Evolutionary conservation across 2,329 filamentous ascomycete species (phyloP), one percentile per base, ranked within the genome.

Genomic region (Neospermospora avenae): DNA sequence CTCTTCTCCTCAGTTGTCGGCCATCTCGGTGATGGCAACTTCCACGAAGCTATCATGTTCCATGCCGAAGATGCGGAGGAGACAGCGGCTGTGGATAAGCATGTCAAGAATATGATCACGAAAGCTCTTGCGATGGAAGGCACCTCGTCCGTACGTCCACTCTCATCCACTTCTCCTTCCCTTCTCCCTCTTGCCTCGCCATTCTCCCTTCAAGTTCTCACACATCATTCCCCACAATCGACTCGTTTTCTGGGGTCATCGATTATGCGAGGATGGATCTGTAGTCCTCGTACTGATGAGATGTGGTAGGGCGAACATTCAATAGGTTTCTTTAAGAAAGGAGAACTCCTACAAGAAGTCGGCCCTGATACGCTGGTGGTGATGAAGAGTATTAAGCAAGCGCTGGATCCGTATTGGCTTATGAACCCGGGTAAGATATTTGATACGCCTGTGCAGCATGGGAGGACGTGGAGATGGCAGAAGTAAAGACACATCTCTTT

Each of bases 1-100:
- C 77, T 96, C 1, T 96, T 96, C 72, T 90, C 91, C 1, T 91
- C 87, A 67, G 89, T 96, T 24, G 79, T 96, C 2, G 93, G 93
- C 6, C 93, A 97, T 70, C 87, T 96, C 57, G 92, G 93, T 8
- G 92, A 96, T 71, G 93, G 92, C 42, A 96, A 96, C 74, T 96
- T 96, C 77, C 92, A 96, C 73, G 87, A 91, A 73, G 90, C 87
- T 70, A 93, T 97, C 74, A 88, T 96, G 77, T 96, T 96, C 73
- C 84, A 93, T 74, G 83, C 84, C n/a, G 80, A 80, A 25, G 80
- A 91, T 60, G 81, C 84, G 4, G 82, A 78, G 18, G 88, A 96
- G 74, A 82, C 83, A 55, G 85, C 80, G 37, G 88, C 87, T 63
- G 90, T 95, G 2, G 88, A 93, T 70, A 82, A 81, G 58, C 90